Percentiles rank a stretch among this genome's conserved stretches.
These are phyloP conservation scores for Elaeagnus macrophylla DNA, from an alignment of 306 rosid species.

Conservation along the genomic window DNA sequence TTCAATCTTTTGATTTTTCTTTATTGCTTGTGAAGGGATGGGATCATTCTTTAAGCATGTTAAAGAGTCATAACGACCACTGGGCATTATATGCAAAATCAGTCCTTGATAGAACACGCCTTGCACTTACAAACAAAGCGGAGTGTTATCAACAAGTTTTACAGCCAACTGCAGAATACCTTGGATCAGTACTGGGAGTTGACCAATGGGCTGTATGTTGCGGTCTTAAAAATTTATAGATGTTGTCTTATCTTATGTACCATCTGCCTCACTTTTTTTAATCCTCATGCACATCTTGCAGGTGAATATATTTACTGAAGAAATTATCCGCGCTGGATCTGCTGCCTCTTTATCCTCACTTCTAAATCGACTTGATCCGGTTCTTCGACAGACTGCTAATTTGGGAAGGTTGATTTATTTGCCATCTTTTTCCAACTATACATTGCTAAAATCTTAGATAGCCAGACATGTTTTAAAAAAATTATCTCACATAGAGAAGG, in stretches of 20 bases:
- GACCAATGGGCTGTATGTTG: conserved; percentile 81
- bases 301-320: conserved; percentile 96
- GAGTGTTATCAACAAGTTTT: conserved; percentile 62
- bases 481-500: too few relatives aligned
- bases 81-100: conserved; percentile 95
- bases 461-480: too few relatives aligned
- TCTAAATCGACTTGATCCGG: conserved; percentile 83
- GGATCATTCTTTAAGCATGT: conserved; percentile 61
- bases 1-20: conserved; percentile 16
- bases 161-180: conserved; percentile 95
- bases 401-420: conserved; percentile 70
- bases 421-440: conserved; percentile 13
- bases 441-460: conserved; percentile 20
- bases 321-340: conserved; percentile 94
- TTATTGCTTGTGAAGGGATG: conserved; percentile 65
- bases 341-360: conserved; percentile 92
- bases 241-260: conserved; percentile 1
- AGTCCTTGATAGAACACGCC: conserved; percentile 94
- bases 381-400: conserved; percentile 81
- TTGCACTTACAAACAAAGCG: conserved; percentile 84
- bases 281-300: conserved; percentile 39
- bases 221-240: conserved; percentile 2
- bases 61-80: conserved; percentile 41
- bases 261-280: conserved; percentile 15
- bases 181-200: conserved; percentile 86